Base-by-base conservation (phyloP, 176 grass and related monocot genomes). In the Cenchrus purpureus region DNA sequence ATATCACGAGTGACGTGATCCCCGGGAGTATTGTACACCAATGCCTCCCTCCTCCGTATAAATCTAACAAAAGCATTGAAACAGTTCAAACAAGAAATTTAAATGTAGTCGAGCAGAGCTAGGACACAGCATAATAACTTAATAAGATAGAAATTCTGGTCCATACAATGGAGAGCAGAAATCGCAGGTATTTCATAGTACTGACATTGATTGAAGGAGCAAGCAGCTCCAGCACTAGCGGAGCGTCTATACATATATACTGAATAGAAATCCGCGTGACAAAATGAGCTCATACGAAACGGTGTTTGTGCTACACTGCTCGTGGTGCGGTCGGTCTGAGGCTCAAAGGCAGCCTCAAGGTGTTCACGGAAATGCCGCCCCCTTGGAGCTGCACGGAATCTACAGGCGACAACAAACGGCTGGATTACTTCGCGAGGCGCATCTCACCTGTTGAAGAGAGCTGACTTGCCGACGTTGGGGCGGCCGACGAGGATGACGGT, bases 1-100 rank as follows among this genome's bases (percentile, higher is more conserved):
- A 98, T 92, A 31, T 98, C 96, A 25, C 93, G 91, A 3, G 96
- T 98, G 74, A 98, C 96, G 86, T 98, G 96, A 61, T 98, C 96
- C 32, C 93, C 93, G 2, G 93, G 96, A 73, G 96, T 98, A 85
- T 98, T 98, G 77, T 95, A 98, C 51, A 98, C 96, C 74, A 98
- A 85, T 5, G 93, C 96, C 77, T 98, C 96, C 87, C 96, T 95
- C 65, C 96, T 92, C 74, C 88, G 86, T 84, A 98, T 94, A 53
- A 95, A 89, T 65, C 96, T 98, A 76, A 79, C 6, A 73, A 11
- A 61, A 52, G 45, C 5, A 6, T 50, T 0, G 3, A 11, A 86
- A 87, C 17, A 68, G 10, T 60, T 71, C 50, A 71, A 16, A 63
- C 12, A 1, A 22, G 50, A 78, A 19, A 34, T 15, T 50, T 5